A percentile compares a stretch with the other conserved stretches of the same genome.
Evolutionary conservation across 2,329 filamentous ascomycete genomes (phyloP).

Genomic region (Gaeumannomyces sp.): DNA sequence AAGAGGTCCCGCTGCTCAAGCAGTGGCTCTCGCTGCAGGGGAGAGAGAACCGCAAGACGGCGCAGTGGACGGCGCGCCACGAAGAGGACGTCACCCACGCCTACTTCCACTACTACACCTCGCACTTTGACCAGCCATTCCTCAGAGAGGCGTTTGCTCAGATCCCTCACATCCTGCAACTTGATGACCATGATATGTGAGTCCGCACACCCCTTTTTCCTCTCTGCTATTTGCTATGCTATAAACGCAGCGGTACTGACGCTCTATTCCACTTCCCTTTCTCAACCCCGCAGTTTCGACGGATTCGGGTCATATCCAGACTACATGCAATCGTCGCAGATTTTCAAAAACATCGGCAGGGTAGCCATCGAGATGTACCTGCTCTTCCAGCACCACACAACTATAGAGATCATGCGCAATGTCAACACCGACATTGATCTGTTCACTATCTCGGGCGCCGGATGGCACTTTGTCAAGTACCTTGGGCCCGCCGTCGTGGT

Average conservation of each 20-base stretch:
- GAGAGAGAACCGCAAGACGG: conserved; percentile 85
- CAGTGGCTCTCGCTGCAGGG: conserved; percentile 94
- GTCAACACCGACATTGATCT: conserved; percentile 83
- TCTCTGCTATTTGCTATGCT: not conserved
- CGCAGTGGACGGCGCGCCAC: conserved; percentile 86
- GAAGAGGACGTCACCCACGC: conserved; percentile 94
- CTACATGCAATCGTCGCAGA: conserved; percentile 95
- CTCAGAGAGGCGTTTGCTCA: conserved; percentile 93
- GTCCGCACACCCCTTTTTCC: conserved; percentile 29
- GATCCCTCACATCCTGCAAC: conserved; percentile 86
- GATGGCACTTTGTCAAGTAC: conserved; percentile 98
- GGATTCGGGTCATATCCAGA: conserved; percentile 96
- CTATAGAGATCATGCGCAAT: conserved; percentile 84
- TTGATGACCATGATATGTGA: conserved; percentile 98
- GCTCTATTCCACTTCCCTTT: not conserved
- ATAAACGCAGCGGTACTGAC: not conserved
- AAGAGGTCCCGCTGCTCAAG: conserved; percentile 85
- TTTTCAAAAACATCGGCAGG: conserved; percentile 97
- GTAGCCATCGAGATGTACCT: conserved; percentile 97
- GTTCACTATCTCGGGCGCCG: conserved; percentile 93
- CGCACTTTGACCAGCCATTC: conserved; percentile 95
- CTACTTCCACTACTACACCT: conserved; percentile 98
- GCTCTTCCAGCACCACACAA: conserved; percentile 97
- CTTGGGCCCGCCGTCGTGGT: conserved; percentile 86
- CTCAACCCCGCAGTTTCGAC: conserved; percentile 62